Evolutionary conservation across 1,139 yeast species (phyloP), one percentile per base, ranked within the genome.

Genomic region (Blastobotrys capitulatus): DNA sequence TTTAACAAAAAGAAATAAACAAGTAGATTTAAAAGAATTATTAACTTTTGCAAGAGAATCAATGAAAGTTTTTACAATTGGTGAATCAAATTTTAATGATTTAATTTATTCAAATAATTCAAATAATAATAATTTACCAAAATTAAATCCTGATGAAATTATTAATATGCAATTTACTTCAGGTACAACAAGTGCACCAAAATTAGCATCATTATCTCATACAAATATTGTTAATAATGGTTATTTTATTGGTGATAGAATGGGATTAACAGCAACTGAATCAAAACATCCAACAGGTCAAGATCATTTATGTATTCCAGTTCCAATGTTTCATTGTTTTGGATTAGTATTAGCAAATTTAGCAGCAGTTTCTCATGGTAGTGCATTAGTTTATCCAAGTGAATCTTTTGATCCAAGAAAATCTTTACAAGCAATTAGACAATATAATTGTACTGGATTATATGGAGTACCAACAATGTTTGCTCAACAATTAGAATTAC

Each of bases 391-490:
- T 22, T 64, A 62, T 46, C 62, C 68, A n/a, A 47, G 62, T 6
- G 68, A 64, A 48, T 52, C 63, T 19, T 65, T 64, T 47, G 64
- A 61, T 41, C 58, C 69, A 6, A 52, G 46, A 1, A 55, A 56
- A 15, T 49, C 66, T 5, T 44, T 65, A 25, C 46, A 54, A 35
- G 62, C 66, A 2, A 57, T 62, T 13, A 54, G 62, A 35, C 49
- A 58, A 46, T 57, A 62, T 49, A 47, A 56, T 18, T 36, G 39
- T 15, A 61, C 67, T 1, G 67, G 61, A 5, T 50, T 65, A 10
- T 58, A 61, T 38, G 69, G 69, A 8, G 69, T 65, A 2, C 69
- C 69, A 7, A 65, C 69, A 18, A 65, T 65, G 69, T 65, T 62
- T 51, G 63, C 64, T 5, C 60, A 65, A 6, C 62, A 64, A 48